phyloP scores from a whole-genome alignment of 129 eudicot genomes.

The Chrysanthemum seticuspe region DNA sequence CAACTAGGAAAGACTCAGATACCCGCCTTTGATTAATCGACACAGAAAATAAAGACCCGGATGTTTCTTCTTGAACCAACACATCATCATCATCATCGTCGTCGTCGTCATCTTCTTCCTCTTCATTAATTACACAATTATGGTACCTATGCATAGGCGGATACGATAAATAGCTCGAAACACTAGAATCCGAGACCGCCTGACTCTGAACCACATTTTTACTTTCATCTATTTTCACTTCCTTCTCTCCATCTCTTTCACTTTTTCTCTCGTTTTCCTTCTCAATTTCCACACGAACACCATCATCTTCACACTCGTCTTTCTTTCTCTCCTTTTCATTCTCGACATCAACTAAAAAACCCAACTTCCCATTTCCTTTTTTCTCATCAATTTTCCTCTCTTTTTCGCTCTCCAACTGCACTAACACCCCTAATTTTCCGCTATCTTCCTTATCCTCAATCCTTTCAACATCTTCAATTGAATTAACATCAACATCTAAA shows the following conservation, averaged over 20 bases:
- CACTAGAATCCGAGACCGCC: constrained; percentile 44
- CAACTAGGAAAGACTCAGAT: constrained; percentile 22
- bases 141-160: constrained; percentile 46
- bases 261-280: constrained; percentile 15
- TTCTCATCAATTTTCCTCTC: constrained; percentile 23
- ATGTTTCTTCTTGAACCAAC: constrained; percentile 42
- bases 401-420: constrained; percentile 25
- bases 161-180: constrained; percentile 49
- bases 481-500: constrained; percentile 22
- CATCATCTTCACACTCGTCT: background rate
- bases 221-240: background rate
- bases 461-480: constrained; percentile 26
- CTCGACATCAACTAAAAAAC: constrained; percentile 18
- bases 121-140: constrained; percentile 30
- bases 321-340: constrained; percentile 28
- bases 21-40: constrained; percentile 53
- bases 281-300: constrained; percentile 17
- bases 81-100: constrained; percentile 26
- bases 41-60: constrained; percentile 61
- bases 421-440: constrained; percentile 26
- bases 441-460: constrained; percentile 27
- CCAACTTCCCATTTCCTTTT: constrained; percentile 23
- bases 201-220: constrained; percentile 12
- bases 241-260: constrained; percentile 17
- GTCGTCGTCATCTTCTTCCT: constrained; percentile 4